A percentile compares a stretch with the other conserved stretches of the same genome.
Evolutionary conservation across 2,329 filamentous ascomycete genomes (phyloP).

Genomic region (Allantophomopsis cytisporea): DNA sequence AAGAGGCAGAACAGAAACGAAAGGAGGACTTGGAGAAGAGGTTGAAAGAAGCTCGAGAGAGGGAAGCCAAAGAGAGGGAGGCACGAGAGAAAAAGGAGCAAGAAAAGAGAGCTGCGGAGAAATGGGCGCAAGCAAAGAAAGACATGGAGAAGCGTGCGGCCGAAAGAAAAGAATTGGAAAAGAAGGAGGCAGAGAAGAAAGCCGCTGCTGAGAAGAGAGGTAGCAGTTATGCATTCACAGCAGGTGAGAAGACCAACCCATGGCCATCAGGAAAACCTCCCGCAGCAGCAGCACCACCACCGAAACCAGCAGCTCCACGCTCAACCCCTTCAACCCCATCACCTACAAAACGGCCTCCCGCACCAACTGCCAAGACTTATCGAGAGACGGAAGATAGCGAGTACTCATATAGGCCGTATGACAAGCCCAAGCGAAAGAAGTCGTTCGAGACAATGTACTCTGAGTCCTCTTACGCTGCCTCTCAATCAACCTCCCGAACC

Average conservation of each 20-base stretch:
- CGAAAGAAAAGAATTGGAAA: slow-evolving; percentile 11
- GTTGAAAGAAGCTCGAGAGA: slow-evolving; percentile 35
- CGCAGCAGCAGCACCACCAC: slow-evolving; percentile 17
- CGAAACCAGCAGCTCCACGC: slow-evolving; percentile 14
- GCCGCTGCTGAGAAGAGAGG: slow-evolving; percentile 16
- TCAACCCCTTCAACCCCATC: slow-evolving; percentile 17
- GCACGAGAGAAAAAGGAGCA: slow-evolving; percentile 25
- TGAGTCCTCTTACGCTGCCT: slow-evolving; percentile 76
- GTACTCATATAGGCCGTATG: slow-evolving; percentile 68
- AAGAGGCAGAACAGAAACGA: slow-evolving; percentile 45
- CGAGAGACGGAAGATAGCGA: slow-evolving; percentile 48
- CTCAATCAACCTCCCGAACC: slow-evolving; percentile 70
- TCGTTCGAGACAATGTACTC: slow-evolving; percentile 64
- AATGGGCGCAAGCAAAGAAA: slow-evolving; percentile 24
- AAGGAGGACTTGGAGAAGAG: slow-evolving; percentile 39
- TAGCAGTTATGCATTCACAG: slow-evolving; percentile 45
- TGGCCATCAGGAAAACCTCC: slow-evolving; percentile 51
- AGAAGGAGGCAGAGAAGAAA: slow-evolving; percentile 21
- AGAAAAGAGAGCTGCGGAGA: not conserved
- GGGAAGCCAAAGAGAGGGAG: slow-evolving; percentile 39
- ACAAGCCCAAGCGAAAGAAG: slow-evolving; percentile 46
- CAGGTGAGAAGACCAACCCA: slow-evolving; percentile 56
- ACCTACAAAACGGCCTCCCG: slow-evolving; percentile 26
- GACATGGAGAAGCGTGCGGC: slow-evolving; percentile 15
- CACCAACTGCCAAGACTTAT: slow-evolving; percentile 41